Evolutionary conservation across 805 yeast genomes (phyloP).

Genomic region (Spathaspora girioi): DNA sequence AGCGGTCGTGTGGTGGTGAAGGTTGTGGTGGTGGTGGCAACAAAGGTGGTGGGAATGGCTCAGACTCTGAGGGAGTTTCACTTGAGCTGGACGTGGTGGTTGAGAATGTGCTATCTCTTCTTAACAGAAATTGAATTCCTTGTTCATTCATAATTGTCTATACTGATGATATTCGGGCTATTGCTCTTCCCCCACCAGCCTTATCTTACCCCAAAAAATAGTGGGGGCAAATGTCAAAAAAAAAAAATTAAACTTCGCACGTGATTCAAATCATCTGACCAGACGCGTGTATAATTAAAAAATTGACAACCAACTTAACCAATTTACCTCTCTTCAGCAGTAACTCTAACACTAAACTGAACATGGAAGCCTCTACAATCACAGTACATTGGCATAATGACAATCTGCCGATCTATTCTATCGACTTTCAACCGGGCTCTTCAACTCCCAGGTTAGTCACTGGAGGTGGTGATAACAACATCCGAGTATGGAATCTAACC

Average conservation of each 20-base stretch:
- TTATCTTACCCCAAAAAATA: not conserved
- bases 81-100: not conserved
- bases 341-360: not conserved
- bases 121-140: not conserved
- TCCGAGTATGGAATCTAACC: conserved; percentile 51
- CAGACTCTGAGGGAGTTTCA: conserved; percentile 2
- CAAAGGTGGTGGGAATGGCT: not conserved
- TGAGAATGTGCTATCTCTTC: not conserved
- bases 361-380: conserved; percentile 42
- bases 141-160: not conserved
- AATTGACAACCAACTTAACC: not conserved
- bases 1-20: not conserved
- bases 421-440: conserved; percentile 47
- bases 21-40: not conserved
- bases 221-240: not conserved
- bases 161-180: not conserved
- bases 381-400: conserved; percentile 75
- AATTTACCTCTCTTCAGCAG: not conserved
- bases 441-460: conserved; percentile 61
- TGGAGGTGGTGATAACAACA: conserved; percentile 92
- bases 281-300: not conserved
- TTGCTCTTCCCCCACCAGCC: not conserved
- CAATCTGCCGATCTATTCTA: conserved; percentile 68
- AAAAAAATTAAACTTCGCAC: too few relatives aligned
- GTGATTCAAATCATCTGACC: too few relatives aligned